phyloP scores from a whole-genome alignment of 148 eudicot species.

The Rhododendron vialii region DNA sequence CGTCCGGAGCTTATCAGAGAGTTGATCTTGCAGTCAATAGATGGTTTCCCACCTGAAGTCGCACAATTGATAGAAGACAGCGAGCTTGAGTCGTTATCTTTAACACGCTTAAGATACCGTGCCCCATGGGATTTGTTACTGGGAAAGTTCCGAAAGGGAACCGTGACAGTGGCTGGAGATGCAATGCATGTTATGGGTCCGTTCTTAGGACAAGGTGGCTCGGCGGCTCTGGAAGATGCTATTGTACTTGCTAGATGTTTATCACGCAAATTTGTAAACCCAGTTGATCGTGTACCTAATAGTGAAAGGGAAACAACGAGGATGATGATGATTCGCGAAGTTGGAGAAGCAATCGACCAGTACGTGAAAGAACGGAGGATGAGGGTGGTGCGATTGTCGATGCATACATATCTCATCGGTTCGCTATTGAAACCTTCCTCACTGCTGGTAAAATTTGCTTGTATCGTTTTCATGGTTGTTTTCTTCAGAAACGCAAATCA shows the following conservation, averaged over 20 bases:
- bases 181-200: conserved; percentile 71
- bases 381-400: conserved; percentile 34
- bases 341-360: conserved; percentile 39
- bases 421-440: conserved; percentile 17
- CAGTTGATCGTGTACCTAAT: neutral
- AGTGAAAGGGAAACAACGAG: neutral
- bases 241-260: conserved; percentile 49
- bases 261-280: neutral
- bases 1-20: conserved; percentile 30
- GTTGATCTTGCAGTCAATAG: conserved; percentile 15
- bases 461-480: conserved; percentile 19
- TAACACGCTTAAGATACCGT: conserved; percentile 13
- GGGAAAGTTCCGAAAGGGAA: conserved; percentile 26
- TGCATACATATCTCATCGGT: conserved; percentile 28
- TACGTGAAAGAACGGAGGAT: conserved; percentile 39
- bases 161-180: conserved; percentile 15
- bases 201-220: conserved; percentile 59
- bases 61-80: conserved; percentile 25
- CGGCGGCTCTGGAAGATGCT: conserved; percentile 62
- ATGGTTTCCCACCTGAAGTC: conserved; percentile 28
- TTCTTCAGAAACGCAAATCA: conserved; percentile 27
- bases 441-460: conserved; percentile 18
- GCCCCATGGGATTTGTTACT: neutral
- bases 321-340: neutral
- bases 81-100: conserved; percentile 34